Conservation (phyloP, 2,329 filamentous ascomycete species). For the Coniochaeta sp. region DNA sequence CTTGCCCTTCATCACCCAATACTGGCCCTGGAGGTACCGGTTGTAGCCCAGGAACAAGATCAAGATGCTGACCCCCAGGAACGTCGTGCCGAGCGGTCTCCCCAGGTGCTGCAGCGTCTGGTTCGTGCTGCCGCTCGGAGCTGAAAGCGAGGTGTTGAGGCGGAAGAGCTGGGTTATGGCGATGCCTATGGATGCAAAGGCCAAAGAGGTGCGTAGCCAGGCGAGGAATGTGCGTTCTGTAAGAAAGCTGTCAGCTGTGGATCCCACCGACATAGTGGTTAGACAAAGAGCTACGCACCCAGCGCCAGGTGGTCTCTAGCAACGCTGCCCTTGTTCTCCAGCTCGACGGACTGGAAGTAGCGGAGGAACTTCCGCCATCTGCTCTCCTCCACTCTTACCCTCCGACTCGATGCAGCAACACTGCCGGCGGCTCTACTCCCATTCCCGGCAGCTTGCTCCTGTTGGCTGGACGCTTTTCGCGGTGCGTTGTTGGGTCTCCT, state of each 20-base stretch:
- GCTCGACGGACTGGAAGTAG: constrained; percentile 56
- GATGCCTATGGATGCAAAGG: constrained; percentile 76
- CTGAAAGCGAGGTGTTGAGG: constrained; percentile 59
- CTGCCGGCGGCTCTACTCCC: background rate
- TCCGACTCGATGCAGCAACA: background rate
- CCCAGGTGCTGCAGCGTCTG: constrained; percentile 54
- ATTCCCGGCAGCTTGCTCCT: background rate
- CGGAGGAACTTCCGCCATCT: constrained; percentile 45
- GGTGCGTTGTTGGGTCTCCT: background rate
- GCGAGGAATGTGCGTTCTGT: constrained; percentile 77
- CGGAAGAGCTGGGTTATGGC: constrained; percentile 80
- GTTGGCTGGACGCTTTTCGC: constrained; percentile 1
- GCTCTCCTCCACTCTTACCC: constrained; percentile 17
- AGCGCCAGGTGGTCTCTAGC: constrained; percentile 75
- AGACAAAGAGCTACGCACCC: constrained; percentile 36
- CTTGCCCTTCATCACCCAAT: constrained; percentile 73
- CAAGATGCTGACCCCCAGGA: constrained; percentile 67
- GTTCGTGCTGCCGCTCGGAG: constrained; percentile 19
- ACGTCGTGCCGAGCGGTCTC: constrained; percentile 68
- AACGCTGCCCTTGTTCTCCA: constrained; percentile 81
- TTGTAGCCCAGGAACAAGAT: constrained; percentile 71
- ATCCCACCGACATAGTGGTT: background rate
- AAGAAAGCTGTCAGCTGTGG: constrained; percentile 1
- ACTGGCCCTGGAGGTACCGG: constrained; percentile 69
- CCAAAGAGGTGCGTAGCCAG: constrained; percentile 75